These are phyloP conservation scores for Hypsizygus marmoreus DNA, from an alignment of 768 basidiomycete species.

Conservation along the genomic window DNA sequence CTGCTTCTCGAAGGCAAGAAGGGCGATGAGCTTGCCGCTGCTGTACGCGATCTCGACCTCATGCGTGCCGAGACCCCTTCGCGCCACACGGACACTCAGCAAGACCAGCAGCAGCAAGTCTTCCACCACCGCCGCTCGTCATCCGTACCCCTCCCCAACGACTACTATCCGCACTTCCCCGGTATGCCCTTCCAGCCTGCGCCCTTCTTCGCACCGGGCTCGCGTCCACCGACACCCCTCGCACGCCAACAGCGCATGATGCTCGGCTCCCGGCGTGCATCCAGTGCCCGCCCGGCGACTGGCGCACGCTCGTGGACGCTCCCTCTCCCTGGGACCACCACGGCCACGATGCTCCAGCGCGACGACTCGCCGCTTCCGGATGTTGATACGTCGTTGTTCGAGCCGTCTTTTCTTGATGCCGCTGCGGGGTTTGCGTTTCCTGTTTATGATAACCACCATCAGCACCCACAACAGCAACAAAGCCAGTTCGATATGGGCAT, in stretches of 20 bases:
- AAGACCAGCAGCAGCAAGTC: slow-evolving; percentile 16
- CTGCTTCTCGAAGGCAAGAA: slow-evolving; percentile 70
- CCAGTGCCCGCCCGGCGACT: slow-evolving; percentile 44
- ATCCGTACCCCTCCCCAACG: slow-evolving; percentile 62
- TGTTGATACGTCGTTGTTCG: slow-evolving; percentile 48
- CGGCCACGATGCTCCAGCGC: slow-evolving; percentile 32
- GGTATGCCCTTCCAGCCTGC: slow-evolving; percentile 47
- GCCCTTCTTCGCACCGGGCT: slow-evolving; percentile 42
- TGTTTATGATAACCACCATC: too few relatives aligned
- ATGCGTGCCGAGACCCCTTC: slow-evolving; percentile 20
- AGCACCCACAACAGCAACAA: too few relatives aligned
- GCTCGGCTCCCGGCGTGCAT: slow-evolving; percentile 50
- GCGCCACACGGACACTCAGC: slow-evolving; percentile 13
- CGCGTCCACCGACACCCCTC: slow-evolving; percentile 50
- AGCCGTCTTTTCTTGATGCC: slow-evolving; percentile 41
- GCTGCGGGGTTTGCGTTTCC: too few relatives aligned
- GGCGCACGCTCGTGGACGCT: slow-evolving; percentile 39
- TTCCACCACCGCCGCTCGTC: slow-evolving; percentile 57
- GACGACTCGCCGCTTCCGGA: slow-evolving; percentile 54
- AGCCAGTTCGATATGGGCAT: too few relatives aligned
- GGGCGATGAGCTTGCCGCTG: slow-evolving; percentile 65
- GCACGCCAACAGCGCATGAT: slow-evolving; percentile 43
- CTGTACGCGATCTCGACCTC: slow-evolving; percentile 55
- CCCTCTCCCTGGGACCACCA: too few relatives aligned
- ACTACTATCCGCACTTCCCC: slow-evolving; percentile 28